Conservation (phyloP, 225 moss, liverwort and hornwort species). For the Physcomitrium patens region DNA sequence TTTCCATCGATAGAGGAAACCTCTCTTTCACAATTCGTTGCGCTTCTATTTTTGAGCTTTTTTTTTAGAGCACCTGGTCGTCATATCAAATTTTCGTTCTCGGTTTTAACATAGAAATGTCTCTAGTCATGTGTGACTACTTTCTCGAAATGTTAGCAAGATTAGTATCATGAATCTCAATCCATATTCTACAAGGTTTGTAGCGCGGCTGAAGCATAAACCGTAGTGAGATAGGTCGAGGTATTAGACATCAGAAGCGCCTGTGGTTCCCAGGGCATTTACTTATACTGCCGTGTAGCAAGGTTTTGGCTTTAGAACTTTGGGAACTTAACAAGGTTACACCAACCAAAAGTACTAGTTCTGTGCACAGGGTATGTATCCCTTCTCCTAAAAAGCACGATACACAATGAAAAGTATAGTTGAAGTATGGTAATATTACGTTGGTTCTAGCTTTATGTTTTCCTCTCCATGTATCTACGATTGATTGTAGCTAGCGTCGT, state of each 20-base stretch:
- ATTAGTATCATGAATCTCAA: too few relatives aligned
- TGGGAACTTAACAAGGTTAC: too few relatives aligned
- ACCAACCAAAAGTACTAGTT: not conserved
- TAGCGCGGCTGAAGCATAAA: constrained; percentile 6
- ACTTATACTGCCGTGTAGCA: too few relatives aligned
- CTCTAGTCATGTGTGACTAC: not conserved
- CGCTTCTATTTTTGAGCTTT: not conserved
- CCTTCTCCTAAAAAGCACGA: constrained; percentile 1
- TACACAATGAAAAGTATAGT: constrained; percentile 32
- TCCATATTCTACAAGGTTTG: not conserved
- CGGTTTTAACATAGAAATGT: constrained; percentile 1
- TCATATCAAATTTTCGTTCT: not conserved
- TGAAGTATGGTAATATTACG: not conserved
- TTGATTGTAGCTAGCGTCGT: not conserved
- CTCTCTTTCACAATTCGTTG: not conserved
- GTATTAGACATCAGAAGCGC: not conserved
- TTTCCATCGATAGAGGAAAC: too few relatives aligned
- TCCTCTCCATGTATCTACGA: not conserved
- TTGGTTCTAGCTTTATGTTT: constrained; percentile 11
- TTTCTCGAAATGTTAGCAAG: not conserved
- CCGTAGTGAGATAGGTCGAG: constrained; percentile 10
- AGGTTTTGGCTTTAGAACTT: too few relatives aligned
- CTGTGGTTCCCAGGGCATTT: too few relatives aligned
- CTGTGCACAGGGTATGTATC: constrained; percentile 9
- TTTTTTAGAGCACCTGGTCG: not conserved